These are phyloP conservation scores for Xylaria sp. DNA, from an alignment of 2,329 filamentous ascomycete species.

Conservation along the genomic window DNA sequence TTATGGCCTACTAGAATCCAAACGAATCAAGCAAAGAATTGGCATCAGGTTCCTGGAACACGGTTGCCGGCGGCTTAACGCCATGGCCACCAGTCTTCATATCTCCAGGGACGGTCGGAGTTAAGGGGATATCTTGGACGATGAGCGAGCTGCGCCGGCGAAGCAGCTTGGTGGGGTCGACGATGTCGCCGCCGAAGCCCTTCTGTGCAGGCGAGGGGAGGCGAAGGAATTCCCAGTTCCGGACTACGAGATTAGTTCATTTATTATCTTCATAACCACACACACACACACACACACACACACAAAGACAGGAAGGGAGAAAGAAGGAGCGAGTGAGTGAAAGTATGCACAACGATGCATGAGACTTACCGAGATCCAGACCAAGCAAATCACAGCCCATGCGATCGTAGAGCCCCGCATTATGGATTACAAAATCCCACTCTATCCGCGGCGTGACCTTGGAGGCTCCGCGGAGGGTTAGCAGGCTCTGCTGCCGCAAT, in stretches of 20 bases:
- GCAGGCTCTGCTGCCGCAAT: conserved; percentile 81
- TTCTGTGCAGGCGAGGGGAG: conserved; percentile 51
- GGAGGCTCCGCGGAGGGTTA: conserved; percentile 86
- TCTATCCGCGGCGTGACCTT: conserved; percentile 82
- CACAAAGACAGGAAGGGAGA: background rate
- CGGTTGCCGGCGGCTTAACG: conserved; percentile 72
- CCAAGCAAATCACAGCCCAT: conserved; percentile 96
- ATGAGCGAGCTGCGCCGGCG: conserved; percentile 80
- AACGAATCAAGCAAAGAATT: conserved; percentile 91
- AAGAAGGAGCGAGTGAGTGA: background rate
- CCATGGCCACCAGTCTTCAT: conserved; percentile 55
- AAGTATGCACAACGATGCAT: background rate
- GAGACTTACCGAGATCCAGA: conserved; percentile 76
- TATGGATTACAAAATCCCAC: conserved; percentile 90
- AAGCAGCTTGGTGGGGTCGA: conserved; percentile 75
- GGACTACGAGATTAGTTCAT: conserved; percentile 60
- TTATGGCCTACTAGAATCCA: conserved; percentile 73
- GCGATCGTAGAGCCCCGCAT: conserved; percentile 82
- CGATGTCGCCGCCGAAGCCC: conserved; percentile 58
- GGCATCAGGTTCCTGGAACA: conserved; percentile 92
- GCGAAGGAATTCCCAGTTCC: conserved; percentile 83
- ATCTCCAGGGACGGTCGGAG: conserved; percentile 54
- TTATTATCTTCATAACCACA: background rate
- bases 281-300: background rate
- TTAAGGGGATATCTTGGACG: conserved; percentile 75